A percentile compares a stretch with the other conserved stretches of the same genome.
phyloP scores from a whole-genome alignment of 139 green algal species.

The Chlorella sorokiniana region DNA sequence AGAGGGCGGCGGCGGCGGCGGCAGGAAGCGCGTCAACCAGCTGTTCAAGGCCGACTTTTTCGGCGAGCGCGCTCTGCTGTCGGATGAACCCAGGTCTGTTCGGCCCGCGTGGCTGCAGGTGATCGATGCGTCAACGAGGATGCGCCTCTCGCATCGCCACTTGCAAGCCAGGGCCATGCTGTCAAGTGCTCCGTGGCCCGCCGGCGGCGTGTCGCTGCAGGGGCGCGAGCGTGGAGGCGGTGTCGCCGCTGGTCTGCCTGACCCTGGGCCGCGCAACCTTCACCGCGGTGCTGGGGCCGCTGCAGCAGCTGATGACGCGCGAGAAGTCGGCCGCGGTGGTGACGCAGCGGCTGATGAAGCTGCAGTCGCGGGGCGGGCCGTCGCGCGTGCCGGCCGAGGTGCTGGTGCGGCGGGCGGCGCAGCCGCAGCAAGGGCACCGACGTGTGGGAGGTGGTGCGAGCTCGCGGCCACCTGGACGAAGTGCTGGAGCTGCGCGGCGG shows the following conservation, averaged over 20 bases:
- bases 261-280: conserved; percentile 84
- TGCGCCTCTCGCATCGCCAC: too few species aligned
- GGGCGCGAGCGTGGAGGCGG: conserved; percentile 55
- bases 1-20: conserved; percentile 54
- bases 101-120: too few species aligned
- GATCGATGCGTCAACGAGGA: too few species aligned
- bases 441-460: conserved; percentile 84
- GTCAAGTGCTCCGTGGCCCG: neutral
- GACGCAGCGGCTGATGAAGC: conserved; percentile 78
- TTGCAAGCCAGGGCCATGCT: too few species aligned
- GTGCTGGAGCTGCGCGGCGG: conserved; percentile 72
- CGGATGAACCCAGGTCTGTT: conserved; percentile 66
- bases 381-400: conserved; percentile 76
- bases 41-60: conserved; percentile 95
- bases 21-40: conserved; percentile 83
- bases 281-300: conserved; percentile 81
- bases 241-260: conserved; percentile 75
- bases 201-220: neutral
- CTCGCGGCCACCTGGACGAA: conserved; percentile 87
- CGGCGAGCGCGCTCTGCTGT: conserved; percentile 86
- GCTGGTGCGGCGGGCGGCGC: conserved; percentile 69
- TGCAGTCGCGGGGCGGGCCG: conserved; percentile 60
- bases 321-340: conserved; percentile 86
- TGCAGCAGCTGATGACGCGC: conserved; percentile 83
- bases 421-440: conserved; percentile 47